These are phyloP conservation scores for Orbilia blumenaviensis DNA, from an alignment of 2,329 filamentous ascomycete genomes.

Conservation along the genomic window DNA sequence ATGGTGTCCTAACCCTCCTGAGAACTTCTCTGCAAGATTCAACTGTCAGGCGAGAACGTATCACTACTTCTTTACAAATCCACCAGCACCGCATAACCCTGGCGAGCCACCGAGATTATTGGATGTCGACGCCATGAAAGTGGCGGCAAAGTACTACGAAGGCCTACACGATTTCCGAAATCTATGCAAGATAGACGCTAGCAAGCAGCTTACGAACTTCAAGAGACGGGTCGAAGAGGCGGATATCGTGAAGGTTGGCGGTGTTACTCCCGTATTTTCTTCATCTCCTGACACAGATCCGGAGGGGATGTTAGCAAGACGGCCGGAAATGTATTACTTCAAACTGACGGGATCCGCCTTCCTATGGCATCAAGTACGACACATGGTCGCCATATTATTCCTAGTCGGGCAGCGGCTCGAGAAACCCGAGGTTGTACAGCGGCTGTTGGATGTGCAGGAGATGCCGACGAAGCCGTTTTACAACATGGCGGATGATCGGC, in stretches of 20 bases:
- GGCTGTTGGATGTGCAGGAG: conserved; percentile 76
- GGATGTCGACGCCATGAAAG: conserved; percentile 84
- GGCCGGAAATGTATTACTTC: conserved; percentile 78
- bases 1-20: conserved; percentile 85
- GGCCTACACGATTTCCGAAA: conserved; percentile 95
- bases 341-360: conserved; percentile 90
- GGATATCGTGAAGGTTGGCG: conserved; percentile 76
- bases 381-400: conserved; percentile 93
- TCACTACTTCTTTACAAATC: conserved; percentile 97
- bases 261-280: conserved; percentile 68
- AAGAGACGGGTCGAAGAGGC: conserved; percentile 80
- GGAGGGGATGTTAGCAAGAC: conserved; percentile 15
- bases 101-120: conserved; percentile 74
- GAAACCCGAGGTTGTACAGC: conserved; percentile 73
- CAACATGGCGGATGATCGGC: conserved; percentile 87
- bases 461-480: conserved; percentile 84
- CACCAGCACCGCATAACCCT: conserved; percentile 60
- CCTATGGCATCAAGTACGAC: conserved; percentile 96
- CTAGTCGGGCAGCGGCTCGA: conserved; percentile 89
- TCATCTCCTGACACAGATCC: neutral
- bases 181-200: conserved; percentile 91
- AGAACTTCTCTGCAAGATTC: conserved; percentile 87
- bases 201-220: conserved; percentile 89
- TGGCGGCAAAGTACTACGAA: conserved; percentile 80
- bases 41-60: conserved; percentile 91